Base-by-base conservation (phyloP, 805 yeast species). In the Barnettozyma salicaria region DNA sequence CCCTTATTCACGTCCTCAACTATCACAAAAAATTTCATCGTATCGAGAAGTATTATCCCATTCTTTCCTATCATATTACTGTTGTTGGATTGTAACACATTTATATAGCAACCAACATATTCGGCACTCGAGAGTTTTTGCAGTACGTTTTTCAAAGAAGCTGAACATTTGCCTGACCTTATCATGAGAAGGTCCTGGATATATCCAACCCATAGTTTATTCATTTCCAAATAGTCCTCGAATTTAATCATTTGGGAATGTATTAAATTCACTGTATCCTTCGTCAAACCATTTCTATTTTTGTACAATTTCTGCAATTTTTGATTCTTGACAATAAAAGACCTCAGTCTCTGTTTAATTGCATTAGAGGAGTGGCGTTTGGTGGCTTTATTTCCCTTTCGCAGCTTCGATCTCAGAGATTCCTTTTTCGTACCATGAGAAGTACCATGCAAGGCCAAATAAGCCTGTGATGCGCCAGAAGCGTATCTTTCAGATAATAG, bases 11-110 rank as follows among this genome's bases (percentile, higher is more conserved):
- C 41, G 4, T 55, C 53, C 1, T 78, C 70, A 10, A 78, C 77
- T 32, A 87, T 51, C 3, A 85, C 69, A 52, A 85, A 80, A 42
- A 73, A 71, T 46, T 77, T 76, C 55, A 82, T 87, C 7, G 90
- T 72, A 54, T 88, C 97, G 82, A 92, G 84, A 2, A 85, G 62
- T 2, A 88, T 84, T 5, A 88, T 82, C 0, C 97, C 97, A 26
- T 64, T 47, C 22, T 69, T 49, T 0, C 92, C 94, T 7, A 80
- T 66, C 38, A 74, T 52, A 34, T 74, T 70, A 5, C 67, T 61
- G 49, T 80, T 81, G 16, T 61, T 59, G n/a, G 85, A 67, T 32
- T 74, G 70, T 3, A 66, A 49, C 0, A 88, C 88, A 11, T 66
- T 67, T 11, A 87, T 40, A 28, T 58, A 55, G n/a, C 92, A 74